Conservation (phyloP, 1,284 basidiomycete genomes). For the Malassezia obtusa region DNA sequence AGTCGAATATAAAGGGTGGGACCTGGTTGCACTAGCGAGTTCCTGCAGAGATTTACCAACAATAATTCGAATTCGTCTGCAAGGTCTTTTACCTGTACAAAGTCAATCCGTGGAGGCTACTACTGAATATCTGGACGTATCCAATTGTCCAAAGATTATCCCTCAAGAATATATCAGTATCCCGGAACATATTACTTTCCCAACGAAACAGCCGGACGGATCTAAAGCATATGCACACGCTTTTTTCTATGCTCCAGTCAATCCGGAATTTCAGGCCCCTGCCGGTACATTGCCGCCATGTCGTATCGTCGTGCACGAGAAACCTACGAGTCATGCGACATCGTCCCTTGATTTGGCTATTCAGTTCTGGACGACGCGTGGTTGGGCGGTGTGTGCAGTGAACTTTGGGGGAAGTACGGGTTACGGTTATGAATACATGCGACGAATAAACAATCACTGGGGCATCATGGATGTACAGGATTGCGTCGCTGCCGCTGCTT, state of each 20-base stretch:
- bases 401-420: slow-evolving; percentile 64
- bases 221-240: slow-evolving; percentile 49
- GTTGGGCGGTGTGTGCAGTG: slow-evolving; percentile 56
- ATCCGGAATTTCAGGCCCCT: slow-evolving; percentile 54
- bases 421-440: slow-evolving; percentile 50
- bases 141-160: slow-evolving; percentile 2
- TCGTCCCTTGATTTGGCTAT: slow-evolving; percentile 53
- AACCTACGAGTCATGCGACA: slow-evolving; percentile 54
- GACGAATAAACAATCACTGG: slow-evolving; percentile 59
- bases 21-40: slow-evolving; percentile 22
- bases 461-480: slow-evolving; percentile 61
- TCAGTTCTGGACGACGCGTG: slow-evolving; percentile 52
- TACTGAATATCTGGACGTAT: not conserved
- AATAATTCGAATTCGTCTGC: not conserved
- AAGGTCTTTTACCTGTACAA: too few relatives aligned
- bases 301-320: slow-evolving; percentile 59
- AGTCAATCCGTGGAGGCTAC: not conserved
- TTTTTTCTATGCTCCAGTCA: slow-evolving; percentile 58
- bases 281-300: slow-evolving; percentile 58
- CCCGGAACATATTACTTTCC: slow-evolving; percentile 29
- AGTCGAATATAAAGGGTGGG: not conserved
- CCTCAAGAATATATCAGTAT: slow-evolving; percentile 18
- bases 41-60: not conserved
- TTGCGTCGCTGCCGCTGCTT: slow-evolving; percentile 54
- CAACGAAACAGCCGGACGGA: slow-evolving; percentile 30